These are phyloP conservation scores for Emmonsiellopsis sp. DNA, from an alignment of 2,329 filamentous ascomycete species.

Conservation along the genomic window DNA sequence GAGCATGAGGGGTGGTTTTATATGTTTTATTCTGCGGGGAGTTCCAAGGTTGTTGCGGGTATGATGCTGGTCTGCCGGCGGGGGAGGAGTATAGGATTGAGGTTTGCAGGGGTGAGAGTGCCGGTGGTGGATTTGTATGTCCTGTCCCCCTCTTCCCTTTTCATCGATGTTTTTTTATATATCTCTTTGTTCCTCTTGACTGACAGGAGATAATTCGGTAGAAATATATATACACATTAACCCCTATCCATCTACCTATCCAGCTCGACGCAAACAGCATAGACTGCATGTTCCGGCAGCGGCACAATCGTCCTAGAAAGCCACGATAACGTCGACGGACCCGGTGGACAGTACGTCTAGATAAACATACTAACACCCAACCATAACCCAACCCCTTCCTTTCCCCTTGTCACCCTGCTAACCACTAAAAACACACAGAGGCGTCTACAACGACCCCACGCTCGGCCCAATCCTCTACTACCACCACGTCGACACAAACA, in stretches of 20 bases:
- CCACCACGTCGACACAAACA: constrained; percentile 48
- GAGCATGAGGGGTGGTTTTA: constrained; percentile 51
- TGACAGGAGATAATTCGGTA: too few relatives aligned
- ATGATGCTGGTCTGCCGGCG: constrained; percentile 42
- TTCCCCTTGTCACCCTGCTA: not conserved
- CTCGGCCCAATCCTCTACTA: constrained; percentile 52
- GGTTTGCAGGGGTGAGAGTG: constrained; percentile 49
- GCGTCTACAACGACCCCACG: constrained; percentile 22
- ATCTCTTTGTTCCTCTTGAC: not conserved
- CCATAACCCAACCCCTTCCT: not conserved
- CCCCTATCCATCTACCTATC: not conserved
- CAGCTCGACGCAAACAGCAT: constrained; percentile 43
- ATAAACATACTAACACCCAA: too few relatives aligned
- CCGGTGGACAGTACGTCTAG: constrained; percentile 52
- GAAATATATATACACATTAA: not conserved
- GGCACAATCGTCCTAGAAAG: constrained; percentile 53
- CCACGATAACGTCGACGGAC: constrained; percentile 53
- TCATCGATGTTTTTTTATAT: constrained; percentile 25
- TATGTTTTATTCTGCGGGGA: constrained; percentile 53
- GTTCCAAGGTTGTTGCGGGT: constrained; percentile 47
- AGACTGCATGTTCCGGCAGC: constrained; percentile 45
- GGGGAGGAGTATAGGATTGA: constrained; percentile 59
- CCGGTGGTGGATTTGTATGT: constrained; percentile 28
- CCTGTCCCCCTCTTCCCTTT: constrained; percentile 10
- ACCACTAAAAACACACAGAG: constrained; percentile 11